These are phyloP conservation scores for Cordia subcordata DNA, from an alignment of 257 asterid species.

Conservation along the genomic window DNA sequence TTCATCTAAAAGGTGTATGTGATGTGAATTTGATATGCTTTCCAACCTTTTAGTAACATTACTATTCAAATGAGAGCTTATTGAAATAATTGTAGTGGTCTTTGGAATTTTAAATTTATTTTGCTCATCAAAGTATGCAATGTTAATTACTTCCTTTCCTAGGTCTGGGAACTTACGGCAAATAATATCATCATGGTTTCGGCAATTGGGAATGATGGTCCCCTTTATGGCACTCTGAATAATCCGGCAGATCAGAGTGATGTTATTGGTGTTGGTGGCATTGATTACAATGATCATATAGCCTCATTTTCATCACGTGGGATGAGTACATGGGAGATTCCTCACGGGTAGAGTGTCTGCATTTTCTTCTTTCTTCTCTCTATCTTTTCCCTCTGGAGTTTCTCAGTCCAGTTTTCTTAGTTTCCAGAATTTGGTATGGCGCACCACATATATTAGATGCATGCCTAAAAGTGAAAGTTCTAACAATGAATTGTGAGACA, in stretches of 20 bases:
- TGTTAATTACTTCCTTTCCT: constrained; percentile 14
- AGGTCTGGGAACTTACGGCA: constrained; percentile 99
- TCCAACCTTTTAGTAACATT: background rate
- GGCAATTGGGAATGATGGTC: constrained; percentile 98
- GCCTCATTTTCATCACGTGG: constrained; percentile 99
- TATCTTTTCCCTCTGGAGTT: constrained; percentile 7
- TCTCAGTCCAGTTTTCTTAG: background rate
- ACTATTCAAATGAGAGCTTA: too few species aligned
- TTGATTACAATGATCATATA: constrained; percentile 95
- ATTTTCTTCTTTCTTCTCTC: constrained; percentile 14
- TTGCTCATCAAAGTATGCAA: background rate
- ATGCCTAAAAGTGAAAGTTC: too few species aligned
- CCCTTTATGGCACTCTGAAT: constrained; percentile 96
- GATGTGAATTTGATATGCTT: too few species aligned
- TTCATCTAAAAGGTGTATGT: too few species aligned
- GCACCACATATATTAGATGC: too few species aligned
- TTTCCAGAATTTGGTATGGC: too few species aligned
- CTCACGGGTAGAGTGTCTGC: constrained; percentile 75
- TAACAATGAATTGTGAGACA: too few species aligned
- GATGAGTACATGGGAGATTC: constrained; percentile 99
- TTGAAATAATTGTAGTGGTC: too few species aligned
- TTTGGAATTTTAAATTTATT: too few species aligned
- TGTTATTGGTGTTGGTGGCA: constrained; percentile 99
- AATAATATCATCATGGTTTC: constrained; percentile 96
- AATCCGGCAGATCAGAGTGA: constrained; percentile 99